Evolutionary conservation across 2,329 filamentous ascomycete species (phyloP).

Genomic region (Tolypocladium pustulatum): DNA sequence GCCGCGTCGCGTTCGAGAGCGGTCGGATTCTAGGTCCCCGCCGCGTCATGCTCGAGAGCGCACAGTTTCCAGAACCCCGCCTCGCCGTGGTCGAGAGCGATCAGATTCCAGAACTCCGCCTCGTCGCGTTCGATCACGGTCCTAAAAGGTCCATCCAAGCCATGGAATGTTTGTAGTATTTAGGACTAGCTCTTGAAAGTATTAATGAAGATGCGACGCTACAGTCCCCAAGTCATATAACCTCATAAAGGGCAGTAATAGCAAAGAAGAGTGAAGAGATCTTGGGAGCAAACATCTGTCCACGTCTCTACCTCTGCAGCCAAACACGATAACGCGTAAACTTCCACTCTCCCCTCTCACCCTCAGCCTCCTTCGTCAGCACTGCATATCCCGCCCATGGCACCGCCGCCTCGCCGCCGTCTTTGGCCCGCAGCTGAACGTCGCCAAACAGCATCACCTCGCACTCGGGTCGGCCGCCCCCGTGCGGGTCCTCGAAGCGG

Average conservation of each 20-base stretch:
- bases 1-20: background rate
- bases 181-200: background rate
- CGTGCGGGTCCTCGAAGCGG: conserved; percentile 15
- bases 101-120: background rate
- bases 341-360: conserved; percentile 19
- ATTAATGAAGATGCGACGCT: background rate
- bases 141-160: background rate
- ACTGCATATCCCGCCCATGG: conserved; percentile 21
- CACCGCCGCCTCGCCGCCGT: conserved; percentile 14
- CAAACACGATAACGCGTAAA: conserved; percentile 21
- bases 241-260: background rate
- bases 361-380: conserved; percentile 13
- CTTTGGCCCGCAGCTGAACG: conserved; percentile 14
- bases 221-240: background rate
- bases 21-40: background rate
- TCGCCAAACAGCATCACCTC: conserved; percentile 25
- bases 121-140: background rate
- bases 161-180: no score
- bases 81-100: background rate
- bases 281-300: background rate
- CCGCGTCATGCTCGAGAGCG: background rate
- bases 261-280: background rate
- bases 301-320: conserved; percentile 13
- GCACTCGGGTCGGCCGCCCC: conserved; percentile 3
- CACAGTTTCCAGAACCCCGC: background rate